Evolutionary conservation across 768 basidiomycete genomes (phyloP), one percentile per base, ranked within the genome.

Genomic region (Pilatotrama ljubarskyi): DNA sequence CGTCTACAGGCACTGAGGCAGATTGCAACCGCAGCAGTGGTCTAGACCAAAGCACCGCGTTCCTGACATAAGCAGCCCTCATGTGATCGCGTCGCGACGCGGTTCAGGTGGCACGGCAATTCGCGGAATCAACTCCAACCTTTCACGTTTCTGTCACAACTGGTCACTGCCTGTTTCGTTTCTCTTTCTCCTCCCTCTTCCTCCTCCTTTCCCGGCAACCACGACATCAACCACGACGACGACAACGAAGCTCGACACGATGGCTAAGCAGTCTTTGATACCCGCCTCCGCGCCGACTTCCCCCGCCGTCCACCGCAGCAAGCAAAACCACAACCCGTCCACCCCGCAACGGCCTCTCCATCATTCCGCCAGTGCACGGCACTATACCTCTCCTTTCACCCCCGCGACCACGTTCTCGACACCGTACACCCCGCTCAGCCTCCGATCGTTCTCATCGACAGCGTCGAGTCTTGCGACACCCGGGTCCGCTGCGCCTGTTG

Each of bases 391-490:
- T 62, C 86, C 87, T 18, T 71, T 80, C 51, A 86, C 86, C 14
- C 86, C 87, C 22, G 78, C 80, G 53, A 86, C 77, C 53, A 73
- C 72, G 17, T 51, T 68, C 42, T 80, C 79, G 20, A 76, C 86
- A 18, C 86, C 87, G 8, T 88, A 87, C 72, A 88, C 87, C 3
- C 87, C 88, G 29, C 78, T 86, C 68, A 88, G 86, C 67, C 78
- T 87, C 42, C 83, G 84, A 63, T 90, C 87, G 6, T 79, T 82
- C 62, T 75, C 81, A 40, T 77, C 83, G 35, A 82, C 79, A 62
- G 70, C 63, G 44, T 75, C 76, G 5, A 83, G 83, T 2, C 64
- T 89, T 32, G 86, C 82, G 25, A 90, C 88, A 3, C 88, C 88
- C 5, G 83, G 79, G 48, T 80, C 80, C 43, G 68, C 75, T 9